phyloP scores from a whole-genome alignment of 164 flowering plant species.

The Annona cherimola region DNA sequence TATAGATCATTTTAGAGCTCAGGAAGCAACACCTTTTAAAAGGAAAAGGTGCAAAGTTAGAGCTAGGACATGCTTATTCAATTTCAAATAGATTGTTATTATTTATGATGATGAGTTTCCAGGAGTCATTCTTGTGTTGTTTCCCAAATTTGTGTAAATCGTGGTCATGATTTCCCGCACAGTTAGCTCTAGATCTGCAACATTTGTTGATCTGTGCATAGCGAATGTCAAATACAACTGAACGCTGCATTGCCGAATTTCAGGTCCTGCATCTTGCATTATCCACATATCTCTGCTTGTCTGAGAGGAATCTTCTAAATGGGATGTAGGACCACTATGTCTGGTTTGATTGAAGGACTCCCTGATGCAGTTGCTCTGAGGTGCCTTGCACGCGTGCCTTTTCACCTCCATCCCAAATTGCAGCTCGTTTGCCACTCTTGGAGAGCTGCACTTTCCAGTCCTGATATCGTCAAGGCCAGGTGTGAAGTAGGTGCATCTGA shows the following conservation, averaged over 20 bases:
- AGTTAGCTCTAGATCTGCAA: no score
- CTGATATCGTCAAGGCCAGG: conserved; percentile 66
- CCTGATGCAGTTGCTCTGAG: conserved; percentile 89
- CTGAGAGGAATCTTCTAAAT: conserved; percentile 2
- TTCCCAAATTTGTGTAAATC: no score
- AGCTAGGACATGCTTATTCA: no score
- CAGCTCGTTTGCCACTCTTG: conserved; percentile 87
- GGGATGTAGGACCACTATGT: conserved; percentile 39
- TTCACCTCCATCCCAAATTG: conserved; percentile 56
- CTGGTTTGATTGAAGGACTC: conserved; percentile 88
- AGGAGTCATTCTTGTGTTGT: no score
- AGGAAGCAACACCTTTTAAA: no score
- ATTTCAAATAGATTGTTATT: no score
- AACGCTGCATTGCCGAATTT: background rate
- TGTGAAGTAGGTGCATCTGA: conserved; percentile 65
- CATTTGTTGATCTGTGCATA: no score
- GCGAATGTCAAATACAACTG: background rate
- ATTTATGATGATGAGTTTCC: no score
- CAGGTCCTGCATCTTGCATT: background rate
- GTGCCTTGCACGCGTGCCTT: conserved; percentile 91
- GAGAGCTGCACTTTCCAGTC: conserved; percentile 63
- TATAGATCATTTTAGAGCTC: no score
- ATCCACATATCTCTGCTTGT: background rate
- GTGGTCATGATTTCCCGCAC: no score
- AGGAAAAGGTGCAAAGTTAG: no score